These are phyloP conservation scores for Sanghuangporus baumii DNA, from an alignment of 1,284 basidiomycete genomes.

Conservation along the genomic window DNA sequence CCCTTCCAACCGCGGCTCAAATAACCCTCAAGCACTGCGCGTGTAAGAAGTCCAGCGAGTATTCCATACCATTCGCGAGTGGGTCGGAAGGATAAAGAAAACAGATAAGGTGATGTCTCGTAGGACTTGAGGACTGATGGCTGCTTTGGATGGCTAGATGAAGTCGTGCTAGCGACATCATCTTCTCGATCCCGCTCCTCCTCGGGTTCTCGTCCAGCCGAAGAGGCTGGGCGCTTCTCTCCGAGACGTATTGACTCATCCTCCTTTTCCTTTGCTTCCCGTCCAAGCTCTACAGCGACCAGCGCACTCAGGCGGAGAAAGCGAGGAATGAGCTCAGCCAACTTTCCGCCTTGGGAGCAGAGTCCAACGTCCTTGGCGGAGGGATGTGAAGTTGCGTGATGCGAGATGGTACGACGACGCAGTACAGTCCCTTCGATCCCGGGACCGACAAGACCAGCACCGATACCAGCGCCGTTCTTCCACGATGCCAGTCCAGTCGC, in stretches of 20 bases:
- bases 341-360: slow-evolving; percentile 30
- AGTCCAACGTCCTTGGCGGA: slow-evolving; percentile 16
- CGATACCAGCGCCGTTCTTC: slow-evolving; percentile 47
- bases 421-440: slow-evolving; percentile 49
- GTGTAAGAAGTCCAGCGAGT: slow-evolving; percentile 65
- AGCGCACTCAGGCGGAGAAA: slow-evolving; percentile 72
- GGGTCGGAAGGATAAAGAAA: slow-evolving; percentile 42
- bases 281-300: slow-evolving; percentile 65
- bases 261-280: slow-evolving; percentile 39
- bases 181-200: slow-evolving; percentile 16
- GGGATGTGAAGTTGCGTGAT: slow-evolving; percentile 17
- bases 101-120: slow-evolving; percentile 10
- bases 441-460: slow-evolving; percentile 55
- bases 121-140: slow-evolving; percentile 7
- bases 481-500: slow-evolving; percentile 65
- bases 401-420: slow-evolving; percentile 31
- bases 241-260: slow-evolving; percentile 15
- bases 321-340: slow-evolving; percentile 62
- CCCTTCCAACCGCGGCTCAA: slow-evolving; percentile 75
- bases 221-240: slow-evolving; percentile 6
- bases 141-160: not conserved
- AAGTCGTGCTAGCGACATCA: not conserved
- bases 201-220: slow-evolving; percentile 14
- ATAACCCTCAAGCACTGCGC: slow-evolving; percentile 78
- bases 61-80: slow-evolving; percentile 78